Evolutionary conservation across 768 basidiomycete species (phyloP), one percentile per base, ranked within the genome.

Genomic region (Gloeopeniophorella convolvens): DNA sequence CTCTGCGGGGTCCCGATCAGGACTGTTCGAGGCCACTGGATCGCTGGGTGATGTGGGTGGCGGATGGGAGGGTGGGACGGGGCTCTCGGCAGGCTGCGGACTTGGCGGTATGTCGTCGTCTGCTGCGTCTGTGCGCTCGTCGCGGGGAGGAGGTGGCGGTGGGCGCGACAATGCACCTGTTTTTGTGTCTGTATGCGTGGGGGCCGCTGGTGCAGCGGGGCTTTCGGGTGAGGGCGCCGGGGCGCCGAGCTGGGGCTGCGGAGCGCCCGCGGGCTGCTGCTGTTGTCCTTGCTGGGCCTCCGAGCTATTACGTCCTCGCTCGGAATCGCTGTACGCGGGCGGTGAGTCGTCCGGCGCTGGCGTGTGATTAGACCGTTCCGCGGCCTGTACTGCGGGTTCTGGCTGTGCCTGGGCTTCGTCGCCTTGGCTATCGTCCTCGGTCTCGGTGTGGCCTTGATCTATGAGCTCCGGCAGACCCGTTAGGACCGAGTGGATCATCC

Each of bases 401-500:
- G 43, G 24, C n/a, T n/a, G 13, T 21, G 42, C 15, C 20, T 16
- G 18, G 15, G 37, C 15, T 24, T 5, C 13, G 39, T 33, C 13
- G n/a, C 26, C 35, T 27, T 42, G 50, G 21, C 31, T 30, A 42
- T 20, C 24, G 18, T 45, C 23, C 21, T 35, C 35, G 23, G 36
- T 59, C 23, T 48, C 33, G 5, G 50, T 50, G 3, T 62, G 58
- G 11, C 54, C 65, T 24, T 71, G 71, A 40, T 83, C 83, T 12
- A 65, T 63, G 5, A 87, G 63, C n/a, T 73, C 69, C 0, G 85
- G 83, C 21, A 88, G 62, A n/a, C 75, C 69, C 37, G 77, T 83
- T 15, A 90, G 70, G 9, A 89, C 59, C 3, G 86, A 82, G 63
- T 90, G 88, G 31, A 87, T 70, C 86, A 88, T 89, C 21, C 88